phyloP scores from a whole-genome alignment of 2,329 filamentous ascomycete genomes.

The Fusarium dimerum region DNA sequence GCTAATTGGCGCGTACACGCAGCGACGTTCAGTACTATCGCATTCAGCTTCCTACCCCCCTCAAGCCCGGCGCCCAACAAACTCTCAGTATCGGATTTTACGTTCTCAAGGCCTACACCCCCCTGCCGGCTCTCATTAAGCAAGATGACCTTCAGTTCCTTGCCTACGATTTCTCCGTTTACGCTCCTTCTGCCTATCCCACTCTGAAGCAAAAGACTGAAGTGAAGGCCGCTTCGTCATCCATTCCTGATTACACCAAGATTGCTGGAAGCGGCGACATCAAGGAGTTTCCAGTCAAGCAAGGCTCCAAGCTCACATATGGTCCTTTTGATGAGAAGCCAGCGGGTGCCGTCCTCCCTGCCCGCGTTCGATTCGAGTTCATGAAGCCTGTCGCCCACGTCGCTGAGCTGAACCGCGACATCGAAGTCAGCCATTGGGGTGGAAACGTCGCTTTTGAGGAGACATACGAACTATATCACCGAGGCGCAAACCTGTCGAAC shows the following conservation, averaged over 20 bases:
- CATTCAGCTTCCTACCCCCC: slow-evolving; percentile 73
- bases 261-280: slow-evolving; percentile 62
- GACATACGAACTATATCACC: slow-evolving; percentile 84
- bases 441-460: slow-evolving; percentile 96
- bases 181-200: slow-evolving; percentile 78
- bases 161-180: slow-evolving; percentile 81
- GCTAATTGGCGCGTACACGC: slow-evolving; percentile 15
- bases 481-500: slow-evolving; percentile 73
- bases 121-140: slow-evolving; percentile 79
- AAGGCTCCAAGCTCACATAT: slow-evolving; percentile 85
- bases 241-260: slow-evolving; percentile 83
- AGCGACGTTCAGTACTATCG: slow-evolving; percentile 82
- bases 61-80: slow-evolving; percentile 75
- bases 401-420: slow-evolving; percentile 78
- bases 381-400: slow-evolving; percentile 87
- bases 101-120: slow-evolving; percentile 73
- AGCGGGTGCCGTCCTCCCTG: slow-evolving; percentile 72
- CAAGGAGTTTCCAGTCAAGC: slow-evolving; percentile 72
- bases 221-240: slow-evolving; percentile 78
- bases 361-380: slow-evolving; percentile 89
- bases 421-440: slow-evolving; percentile 98
- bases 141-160: slow-evolving; percentile 89
- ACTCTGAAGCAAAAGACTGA: slow-evolving; percentile 97
- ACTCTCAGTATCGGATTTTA: slow-evolving; percentile 88
- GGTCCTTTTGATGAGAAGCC: slow-evolving; percentile 83